Conservation (phyloP, 352 stramenopile species). For the Pythium oligandrum region DNA sequence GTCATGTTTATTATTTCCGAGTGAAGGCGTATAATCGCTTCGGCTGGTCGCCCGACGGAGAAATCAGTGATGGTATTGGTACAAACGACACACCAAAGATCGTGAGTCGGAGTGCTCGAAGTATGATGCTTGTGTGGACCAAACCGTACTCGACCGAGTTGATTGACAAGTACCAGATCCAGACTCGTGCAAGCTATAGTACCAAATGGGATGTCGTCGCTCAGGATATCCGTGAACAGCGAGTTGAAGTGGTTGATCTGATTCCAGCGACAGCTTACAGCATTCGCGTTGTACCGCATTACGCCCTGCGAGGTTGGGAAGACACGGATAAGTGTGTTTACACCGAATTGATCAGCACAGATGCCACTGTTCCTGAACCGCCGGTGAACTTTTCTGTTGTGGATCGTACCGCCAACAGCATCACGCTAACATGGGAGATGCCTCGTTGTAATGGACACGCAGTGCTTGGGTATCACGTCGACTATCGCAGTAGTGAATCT, state of each 20-base stretch:
- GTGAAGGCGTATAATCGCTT: conserved; percentile 35
- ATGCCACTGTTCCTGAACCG: conserved; percentile 29
- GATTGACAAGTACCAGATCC: conserved; percentile 46
- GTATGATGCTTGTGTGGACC: conserved; percentile 40
- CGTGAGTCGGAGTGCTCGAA: conserved; percentile 20
- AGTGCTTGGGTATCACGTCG: conserved; percentile 17
- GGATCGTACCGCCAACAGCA: conserved; percentile 26
- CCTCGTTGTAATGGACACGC: conserved; percentile 51
- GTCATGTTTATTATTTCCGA: conserved; percentile 48
- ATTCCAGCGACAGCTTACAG: conserved; percentile 39
- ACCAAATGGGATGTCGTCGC: conserved; percentile 28
- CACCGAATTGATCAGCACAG: conserved; percentile 25
- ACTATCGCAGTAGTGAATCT: conserved; percentile 4
- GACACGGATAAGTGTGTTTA: conserved; percentile 23
- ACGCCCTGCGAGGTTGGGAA: conserved; percentile 24
- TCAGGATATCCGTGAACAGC: conserved; percentile 18
- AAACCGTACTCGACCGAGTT: conserved; percentile 45
- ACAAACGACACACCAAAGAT: conserved; percentile 49
- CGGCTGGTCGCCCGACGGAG: conserved; percentile 46
- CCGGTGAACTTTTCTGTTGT: conserved; percentile 28
- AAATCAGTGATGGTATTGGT: conserved; percentile 43
- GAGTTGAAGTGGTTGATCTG: conserved; percentile 20
- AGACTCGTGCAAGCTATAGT: conserved; percentile 28
- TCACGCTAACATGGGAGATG: conserved; percentile 36
- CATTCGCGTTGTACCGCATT: conserved; percentile 53